phyloP scores from a whole-genome alignment of 1,284 basidiomycete genomes.

The Tremellales sp. region DNA sequence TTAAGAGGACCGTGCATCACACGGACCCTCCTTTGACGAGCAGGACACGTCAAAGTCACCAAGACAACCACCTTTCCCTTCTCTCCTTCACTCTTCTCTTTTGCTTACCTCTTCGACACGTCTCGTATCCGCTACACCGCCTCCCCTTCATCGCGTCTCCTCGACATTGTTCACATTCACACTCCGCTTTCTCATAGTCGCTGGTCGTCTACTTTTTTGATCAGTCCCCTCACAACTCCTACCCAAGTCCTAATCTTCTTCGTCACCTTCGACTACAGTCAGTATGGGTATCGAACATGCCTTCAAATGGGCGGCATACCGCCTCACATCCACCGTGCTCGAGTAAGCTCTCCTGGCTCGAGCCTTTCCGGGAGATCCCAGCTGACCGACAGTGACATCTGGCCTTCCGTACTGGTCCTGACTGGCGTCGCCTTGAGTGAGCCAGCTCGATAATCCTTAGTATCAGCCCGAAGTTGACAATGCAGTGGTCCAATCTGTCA shows the following conservation, averaged over 20 bases:
- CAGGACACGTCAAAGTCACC: no score
- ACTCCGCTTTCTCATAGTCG: no score
- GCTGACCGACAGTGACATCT: conserved; percentile 29
- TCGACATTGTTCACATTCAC: no score
- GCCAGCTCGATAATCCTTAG: neutral
- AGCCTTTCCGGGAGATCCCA: neutral
- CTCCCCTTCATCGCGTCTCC: no score
- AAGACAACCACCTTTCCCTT: no score
- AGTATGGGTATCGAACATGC: conserved; percentile 18
- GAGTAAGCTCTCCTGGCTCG: conserved; percentile 24
- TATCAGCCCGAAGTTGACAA: neutral
- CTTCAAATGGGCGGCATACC: conserved; percentile 24
- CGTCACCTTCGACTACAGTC: neutral
- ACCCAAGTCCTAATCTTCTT: neutral
- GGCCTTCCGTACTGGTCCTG: conserved; percentile 29
- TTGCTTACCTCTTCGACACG: no score
- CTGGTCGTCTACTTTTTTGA: no score
- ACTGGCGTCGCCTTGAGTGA: conserved; percentile 26
- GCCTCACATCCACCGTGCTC: conserved; percentile 28
- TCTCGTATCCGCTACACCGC: no score
- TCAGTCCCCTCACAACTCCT: no score
- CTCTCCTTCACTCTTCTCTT: no score
- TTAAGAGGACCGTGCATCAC: no score
- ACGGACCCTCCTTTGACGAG: no score
- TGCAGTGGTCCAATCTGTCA: conserved; percentile 28